Evolutionary conservation across 371 early-diverging fungal genomes (phyloP).

Genomic region (Mucor racemosus): DNA sequence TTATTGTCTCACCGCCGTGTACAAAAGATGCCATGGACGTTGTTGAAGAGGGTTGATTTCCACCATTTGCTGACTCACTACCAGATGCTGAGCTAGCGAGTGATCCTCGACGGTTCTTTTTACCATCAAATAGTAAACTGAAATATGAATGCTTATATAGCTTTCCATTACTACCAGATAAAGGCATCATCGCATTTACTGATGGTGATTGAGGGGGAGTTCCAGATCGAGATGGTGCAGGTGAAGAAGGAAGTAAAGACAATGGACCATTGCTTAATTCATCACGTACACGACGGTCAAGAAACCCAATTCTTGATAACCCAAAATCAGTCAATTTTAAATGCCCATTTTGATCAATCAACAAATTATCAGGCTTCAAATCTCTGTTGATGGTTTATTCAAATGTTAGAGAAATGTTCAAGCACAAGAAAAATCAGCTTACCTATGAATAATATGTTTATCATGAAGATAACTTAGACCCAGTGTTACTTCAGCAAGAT

Average conservation of each 20-base stretch:
- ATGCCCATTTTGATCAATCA: slow-evolving; percentile 91
- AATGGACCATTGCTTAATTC: slow-evolving; percentile 37
- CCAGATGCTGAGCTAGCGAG: slow-evolving; percentile 32
- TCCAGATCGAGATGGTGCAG: slow-evolving; percentile 47
- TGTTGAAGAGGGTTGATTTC: not conserved
- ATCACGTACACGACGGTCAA: slow-evolving; percentile 77
- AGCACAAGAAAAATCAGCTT: slow-evolving; percentile 13
- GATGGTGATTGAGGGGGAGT: slow-evolving; percentile 41
- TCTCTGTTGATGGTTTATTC: slow-evolving; percentile 54
- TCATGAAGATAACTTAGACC: slow-evolving; percentile 92
- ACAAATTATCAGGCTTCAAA: slow-evolving; percentile 90
- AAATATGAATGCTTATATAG: slow-evolving; percentile 50
- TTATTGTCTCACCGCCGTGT: not conserved
- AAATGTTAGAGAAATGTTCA: not conserved
- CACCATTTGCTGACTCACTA: not conserved
- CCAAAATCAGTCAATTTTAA: slow-evolving; percentile 97
- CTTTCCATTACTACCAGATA: slow-evolving; percentile 9
- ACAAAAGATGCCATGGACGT: not conserved
- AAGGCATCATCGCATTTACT: not conserved
- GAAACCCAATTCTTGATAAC: slow-evolving; percentile 84
- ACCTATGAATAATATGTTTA: slow-evolving; percentile 85
- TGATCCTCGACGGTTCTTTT: slow-evolving; percentile 38
- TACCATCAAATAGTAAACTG: slow-evolving; percentile 43
- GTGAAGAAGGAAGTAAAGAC: slow-evolving; percentile 38
- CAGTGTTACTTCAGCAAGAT: slow-evolving; percentile 92